phyloP scores from a whole-genome alignment of 2,329 filamentous ascomycete species.

The Rachicladosporium sp. region DNA sequence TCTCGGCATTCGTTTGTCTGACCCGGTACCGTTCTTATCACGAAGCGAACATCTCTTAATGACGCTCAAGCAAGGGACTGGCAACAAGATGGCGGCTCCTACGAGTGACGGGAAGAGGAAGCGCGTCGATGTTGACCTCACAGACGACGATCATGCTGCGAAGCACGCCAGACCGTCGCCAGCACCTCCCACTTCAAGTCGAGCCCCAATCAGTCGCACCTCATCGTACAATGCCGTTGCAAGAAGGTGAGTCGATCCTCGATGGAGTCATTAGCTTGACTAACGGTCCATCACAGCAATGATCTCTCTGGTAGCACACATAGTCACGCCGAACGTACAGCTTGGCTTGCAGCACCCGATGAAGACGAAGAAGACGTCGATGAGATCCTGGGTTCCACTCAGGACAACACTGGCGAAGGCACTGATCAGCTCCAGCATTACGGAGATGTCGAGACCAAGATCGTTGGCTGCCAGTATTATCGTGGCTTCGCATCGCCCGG shows the following conservation, averaged over 20 bases:
- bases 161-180: not conserved
- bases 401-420: slow-evolving; percentile 12
- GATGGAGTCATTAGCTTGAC: no score
- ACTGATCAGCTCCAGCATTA: slow-evolving; percentile 17
- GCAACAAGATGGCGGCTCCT: not conserved
- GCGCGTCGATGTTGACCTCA: slow-evolving; percentile 12
- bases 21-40: no score
- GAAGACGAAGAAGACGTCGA: slow-evolving; percentile 18
- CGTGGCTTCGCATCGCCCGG: slow-evolving; percentile 48
- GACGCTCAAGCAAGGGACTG: no score
- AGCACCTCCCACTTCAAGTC: not conserved
- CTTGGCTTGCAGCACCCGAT: slow-evolving; percentile 12
- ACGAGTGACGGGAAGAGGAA: slow-evolving; percentile 10
- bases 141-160: slow-evolving; percentile 9
- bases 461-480: slow-evolving; percentile 53
- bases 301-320: slow-evolving; percentile 1
- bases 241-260: no score
- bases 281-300: not conserved
- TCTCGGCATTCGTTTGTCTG: no score
- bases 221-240: not conserved
- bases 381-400: slow-evolving; percentile 19
- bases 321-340: slow-evolving; percentile 12
- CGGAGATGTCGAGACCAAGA: slow-evolving; percentile 38
- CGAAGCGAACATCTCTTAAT: no score
- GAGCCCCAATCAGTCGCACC: not conserved